phyloP scores from a whole-genome alignment of 2,329 filamentous ascomycete genomes.

The Xylaria sp. region DNA sequence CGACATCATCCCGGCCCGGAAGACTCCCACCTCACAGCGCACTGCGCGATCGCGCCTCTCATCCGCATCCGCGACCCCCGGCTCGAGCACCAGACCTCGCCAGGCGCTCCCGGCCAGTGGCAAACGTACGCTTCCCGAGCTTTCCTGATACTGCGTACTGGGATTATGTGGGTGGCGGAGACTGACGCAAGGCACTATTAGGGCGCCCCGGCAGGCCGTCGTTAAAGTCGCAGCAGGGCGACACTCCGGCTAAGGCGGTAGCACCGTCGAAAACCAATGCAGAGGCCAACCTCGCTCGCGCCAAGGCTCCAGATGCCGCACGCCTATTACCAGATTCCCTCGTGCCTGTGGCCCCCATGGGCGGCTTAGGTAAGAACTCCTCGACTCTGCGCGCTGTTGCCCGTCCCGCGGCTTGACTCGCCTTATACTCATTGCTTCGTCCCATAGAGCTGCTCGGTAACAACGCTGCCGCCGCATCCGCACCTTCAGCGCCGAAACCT shows the following conservation, averaged over 20 bases:
- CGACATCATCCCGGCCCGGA: constrained; percentile 37
- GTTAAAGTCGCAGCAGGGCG: constrained; percentile 31
- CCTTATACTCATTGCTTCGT: constrained; percentile 8
- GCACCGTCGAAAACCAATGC: constrained; percentile 36
- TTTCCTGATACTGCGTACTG: neutral
- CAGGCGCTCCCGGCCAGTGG: constrained; percentile 34
- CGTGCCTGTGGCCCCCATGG: constrained; percentile 48
- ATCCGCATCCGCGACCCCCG: constrained; percentile 43
- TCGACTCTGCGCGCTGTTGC: neutral
- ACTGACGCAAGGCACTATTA: constrained; percentile 28
- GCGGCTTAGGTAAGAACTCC: constrained; percentile 41
- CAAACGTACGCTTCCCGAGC: constrained; percentile 36
- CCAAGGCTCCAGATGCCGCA: constrained; percentile 37
- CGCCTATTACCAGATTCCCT: constrained; percentile 31
- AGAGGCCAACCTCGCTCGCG: constrained; percentile 34
- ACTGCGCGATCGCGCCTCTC: constrained; percentile 40
- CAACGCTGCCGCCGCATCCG: constrained; percentile 7
- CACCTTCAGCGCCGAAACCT: constrained; percentile 15
- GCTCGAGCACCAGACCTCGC: constrained; percentile 38
- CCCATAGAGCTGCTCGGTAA: constrained; percentile 26
- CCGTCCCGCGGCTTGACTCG: neutral
- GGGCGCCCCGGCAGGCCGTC: constrained; percentile 43
- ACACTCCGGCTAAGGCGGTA: constrained; percentile 16
- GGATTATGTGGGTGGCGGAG: neutral
- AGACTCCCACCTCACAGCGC: constrained; percentile 35